Base-by-base conservation (phyloP, 108 stramenopile species). In the Chaetoceros tenuissimus region DNA sequence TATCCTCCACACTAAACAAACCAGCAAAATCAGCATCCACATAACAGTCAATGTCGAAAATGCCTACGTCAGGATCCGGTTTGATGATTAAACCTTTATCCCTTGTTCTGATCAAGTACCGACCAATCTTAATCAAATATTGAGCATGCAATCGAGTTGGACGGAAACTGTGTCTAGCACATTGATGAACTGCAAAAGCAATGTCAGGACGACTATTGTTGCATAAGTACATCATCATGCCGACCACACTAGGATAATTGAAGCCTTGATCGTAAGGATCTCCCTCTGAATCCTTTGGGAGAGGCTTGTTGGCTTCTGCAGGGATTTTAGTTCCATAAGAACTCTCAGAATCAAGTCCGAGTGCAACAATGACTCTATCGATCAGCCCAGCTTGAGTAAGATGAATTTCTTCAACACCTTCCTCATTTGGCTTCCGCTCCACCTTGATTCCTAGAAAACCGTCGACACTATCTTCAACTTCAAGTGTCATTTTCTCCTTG, bases 1-100 rank as follows among this genome's bases (percentile, higher is more conserved):
- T 1, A 7, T 60, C 55, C 52, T 78, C 80, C 1, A 31, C 23
- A 1, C 55, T 46, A 31, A 55, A 75, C 5, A 72, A 29, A 17
- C 79, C 71, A 22, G 79, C 64, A 63, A 75, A 75, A 34, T 74
- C 70, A 21, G 70, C 69, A 52, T 79, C 72, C 0, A 73, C 72
- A 52, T 68, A 79, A 8, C 62, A 55, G 27, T 75, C 67, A 24
- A 75, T 28, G 28, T 10, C 24, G 2, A 25, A 45, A 25, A 67
- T 23, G 26, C 45, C 26, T 3, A 47, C 3, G 26, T 43, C 31
- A 2, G 24, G 3, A 1, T 29, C 49, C 1, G 71, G 62, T 18
- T 58, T 48, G 17, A 52, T 17, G 1, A 46, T 63, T 23, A 68
- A 31, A 18, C 75, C 75, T 57, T 63, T 51, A 8, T 60, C 55